phyloP scores from a whole-genome alignment of 345 rosid genomes.

The Rhodamnia argentea region DNA sequence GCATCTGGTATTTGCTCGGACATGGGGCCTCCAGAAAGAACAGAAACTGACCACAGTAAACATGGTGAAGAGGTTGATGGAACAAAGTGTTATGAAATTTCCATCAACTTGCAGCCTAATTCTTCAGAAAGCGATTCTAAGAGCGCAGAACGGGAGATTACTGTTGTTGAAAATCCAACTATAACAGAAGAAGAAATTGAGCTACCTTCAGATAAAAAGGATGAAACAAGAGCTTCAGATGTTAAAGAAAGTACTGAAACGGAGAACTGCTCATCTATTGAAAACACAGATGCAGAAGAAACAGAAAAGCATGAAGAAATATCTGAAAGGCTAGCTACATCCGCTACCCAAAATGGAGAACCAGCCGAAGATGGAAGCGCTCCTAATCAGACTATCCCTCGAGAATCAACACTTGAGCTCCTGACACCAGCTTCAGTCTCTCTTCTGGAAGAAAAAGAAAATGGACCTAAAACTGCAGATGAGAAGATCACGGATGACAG shows the following conservation, averaged over 20 bases:
- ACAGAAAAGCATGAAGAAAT: not conserved
- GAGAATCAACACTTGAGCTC: not conserved
- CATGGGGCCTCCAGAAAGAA: not conserved
- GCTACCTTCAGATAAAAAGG: not conserved
- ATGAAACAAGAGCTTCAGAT: not conserved
- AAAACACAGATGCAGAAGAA: not conserved
- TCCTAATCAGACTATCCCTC: not conserved
- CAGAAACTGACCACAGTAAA: not conserved
- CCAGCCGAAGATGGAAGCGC: not conserved
- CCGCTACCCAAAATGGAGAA: not conserved
- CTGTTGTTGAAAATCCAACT: not conserved
- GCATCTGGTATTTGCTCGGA: not conserved
- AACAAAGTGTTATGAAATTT: not conserved
- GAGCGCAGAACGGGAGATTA: not conserved
- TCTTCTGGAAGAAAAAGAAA: not conserved
- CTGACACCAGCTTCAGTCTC: not conserved
- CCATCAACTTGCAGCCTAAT: not conserved
- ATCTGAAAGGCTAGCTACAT: not conserved
- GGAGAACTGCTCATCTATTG: not conserved
- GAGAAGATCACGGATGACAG: conserved; percentile 2
- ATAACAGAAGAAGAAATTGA: not conserved
- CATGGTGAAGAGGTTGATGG: not conserved
- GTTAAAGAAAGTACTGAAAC: not conserved
- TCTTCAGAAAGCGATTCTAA: not conserved
- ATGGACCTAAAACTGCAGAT: not conserved